These are phyloP conservation scores for Toxicodendron radicans DNA, from an alignment of 345 rosid species.

Conservation along the genomic window DNA sequence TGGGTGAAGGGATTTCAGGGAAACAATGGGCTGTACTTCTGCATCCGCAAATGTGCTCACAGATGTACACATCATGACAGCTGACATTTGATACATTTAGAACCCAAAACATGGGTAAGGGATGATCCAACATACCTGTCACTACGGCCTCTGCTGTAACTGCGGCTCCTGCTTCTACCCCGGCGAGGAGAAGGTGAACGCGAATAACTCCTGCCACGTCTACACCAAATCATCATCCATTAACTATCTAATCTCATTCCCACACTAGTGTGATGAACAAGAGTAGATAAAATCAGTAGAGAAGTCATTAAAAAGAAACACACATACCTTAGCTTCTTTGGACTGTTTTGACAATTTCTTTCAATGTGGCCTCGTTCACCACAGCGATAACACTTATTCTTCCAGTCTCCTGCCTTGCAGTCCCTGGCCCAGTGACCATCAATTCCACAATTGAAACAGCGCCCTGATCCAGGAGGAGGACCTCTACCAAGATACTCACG, in stretches of 20 bases:
- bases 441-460: conserved; percentile 93
- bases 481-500: conserved; percentile 83
- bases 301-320: neutral
- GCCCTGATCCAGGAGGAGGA: conserved; percentile 95
- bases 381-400: conserved; percentile 94
- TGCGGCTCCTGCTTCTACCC: conserved; percentile 82
- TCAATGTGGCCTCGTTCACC: conserved; percentile 97
- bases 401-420: conserved; percentile 97
- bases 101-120: neutral
- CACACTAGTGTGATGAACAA: neutral
- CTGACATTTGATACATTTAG: no score
- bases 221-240: conserved; percentile 14
- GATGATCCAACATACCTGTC: conserved; percentile 47
- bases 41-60: no score
- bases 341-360: conserved; percentile 90
- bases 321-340: conserved; percentile 65
- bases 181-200: conserved; percentile 81
- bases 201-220: conserved; percentile 66
- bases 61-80: no score
- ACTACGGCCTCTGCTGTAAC: conserved; percentile 87
- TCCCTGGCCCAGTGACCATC: conserved; percentile 99
- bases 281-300: neutral
- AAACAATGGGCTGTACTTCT: no score
- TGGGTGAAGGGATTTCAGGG: no score
- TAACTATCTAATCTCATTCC: neutral